Conservation (phyloP, 257 asterid species). For the Penstemon eatonii region DNA sequence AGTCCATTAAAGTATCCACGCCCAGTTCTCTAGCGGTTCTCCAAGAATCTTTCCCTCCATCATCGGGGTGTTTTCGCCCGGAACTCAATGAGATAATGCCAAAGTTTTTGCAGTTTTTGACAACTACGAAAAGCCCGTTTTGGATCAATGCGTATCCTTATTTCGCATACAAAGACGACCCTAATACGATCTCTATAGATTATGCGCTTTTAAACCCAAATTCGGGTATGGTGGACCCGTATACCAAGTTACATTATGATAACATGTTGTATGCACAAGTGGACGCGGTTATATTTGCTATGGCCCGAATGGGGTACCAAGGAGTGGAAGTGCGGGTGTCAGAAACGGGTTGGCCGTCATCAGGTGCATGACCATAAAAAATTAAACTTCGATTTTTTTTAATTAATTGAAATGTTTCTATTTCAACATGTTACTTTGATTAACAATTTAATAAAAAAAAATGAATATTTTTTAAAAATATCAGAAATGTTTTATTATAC, state of each 20-base stretch:
- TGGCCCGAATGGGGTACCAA: slow-evolving; percentile 53
- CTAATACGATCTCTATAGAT: slow-evolving; percentile 46
- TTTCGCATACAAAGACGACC: slow-evolving; percentile 77
- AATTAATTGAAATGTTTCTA: no score
- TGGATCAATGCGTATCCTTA: slow-evolving; percentile 88
- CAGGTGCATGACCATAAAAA: slow-evolving; percentile 45
- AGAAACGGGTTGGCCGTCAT: slow-evolving; percentile 97
- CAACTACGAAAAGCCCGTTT: slow-evolving; percentile 62
- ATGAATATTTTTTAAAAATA: no score
- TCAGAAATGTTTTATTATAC: no score
- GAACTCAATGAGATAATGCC: slow-evolving; percentile 51
- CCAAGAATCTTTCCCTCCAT: slow-evolving; percentile 72
- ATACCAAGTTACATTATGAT: slow-evolving; percentile 63
- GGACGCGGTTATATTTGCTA: slow-evolving; percentile 78
- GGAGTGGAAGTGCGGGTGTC: slow-evolving; percentile 65
- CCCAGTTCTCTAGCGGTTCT: slow-evolving; percentile 65
- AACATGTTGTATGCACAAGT: slow-evolving; percentile 92
- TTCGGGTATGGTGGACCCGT: slow-evolving; percentile 58
- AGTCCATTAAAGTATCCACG: slow-evolving; percentile 58
- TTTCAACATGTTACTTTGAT: no score
- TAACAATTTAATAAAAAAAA: no score
- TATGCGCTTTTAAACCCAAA: slow-evolving; percentile 83
- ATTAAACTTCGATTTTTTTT: no score
- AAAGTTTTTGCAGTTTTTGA: slow-evolving; percentile 45
- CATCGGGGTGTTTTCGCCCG: slow-evolving; percentile 56